Base-by-base conservation (phyloP, 257 asterid genomes). In the Paraleonurus japonicus region DNA sequence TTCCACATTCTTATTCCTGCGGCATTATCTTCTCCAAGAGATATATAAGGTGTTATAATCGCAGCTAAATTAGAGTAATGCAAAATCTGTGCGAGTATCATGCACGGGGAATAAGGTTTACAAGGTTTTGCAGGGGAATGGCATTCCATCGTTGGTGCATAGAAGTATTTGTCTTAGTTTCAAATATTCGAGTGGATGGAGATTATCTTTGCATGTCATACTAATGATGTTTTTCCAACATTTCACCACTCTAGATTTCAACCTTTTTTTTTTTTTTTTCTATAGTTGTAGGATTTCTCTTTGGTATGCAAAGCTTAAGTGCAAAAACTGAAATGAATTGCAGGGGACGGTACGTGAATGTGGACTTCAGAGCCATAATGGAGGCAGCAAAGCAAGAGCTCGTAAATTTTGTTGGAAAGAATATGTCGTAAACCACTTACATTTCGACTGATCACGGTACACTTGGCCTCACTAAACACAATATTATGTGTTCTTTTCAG, bases 301-400 rank as follows among this genome's bases (percentile, higher is more conserved):
- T 8, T 8, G 50, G 39, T 27, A 54, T 54, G 27, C 61, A 58
- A 23, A 2, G 32, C 65, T n/a, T 66, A 69, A 50, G 51, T 72
- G 55, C 7, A 23, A 58, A n/a, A 33, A 47, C 30, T 24, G 17
- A 59, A n/a, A 28, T 68, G 70, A 66, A 75, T 69, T 83, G 78
- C 87, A 94, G 99, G 98, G 96, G 97, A 72, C 83, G 96, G 73
- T 89, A 94, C 61, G 80, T 74, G 74, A 85, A 88, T 33, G 72
- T 88, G 62, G 96, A 94, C 78, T 94, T 94, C 79, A 81, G 85
- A 82, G 84, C 83, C 7, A 71, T 94, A 47, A 89, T 89, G 87
- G 96, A 91, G 79, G 98, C 95, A 71, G 95, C 98, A 33, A 86
- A 85, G 78, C 80, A 73, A 62, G 99, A 87, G 68, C 98, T 94